Evolutionary conservation across 1,284 basidiomycete genomes (phyloP), one percentile per base, ranked within the genome.

Genomic region (Singerocomus inundabilis): DNA sequence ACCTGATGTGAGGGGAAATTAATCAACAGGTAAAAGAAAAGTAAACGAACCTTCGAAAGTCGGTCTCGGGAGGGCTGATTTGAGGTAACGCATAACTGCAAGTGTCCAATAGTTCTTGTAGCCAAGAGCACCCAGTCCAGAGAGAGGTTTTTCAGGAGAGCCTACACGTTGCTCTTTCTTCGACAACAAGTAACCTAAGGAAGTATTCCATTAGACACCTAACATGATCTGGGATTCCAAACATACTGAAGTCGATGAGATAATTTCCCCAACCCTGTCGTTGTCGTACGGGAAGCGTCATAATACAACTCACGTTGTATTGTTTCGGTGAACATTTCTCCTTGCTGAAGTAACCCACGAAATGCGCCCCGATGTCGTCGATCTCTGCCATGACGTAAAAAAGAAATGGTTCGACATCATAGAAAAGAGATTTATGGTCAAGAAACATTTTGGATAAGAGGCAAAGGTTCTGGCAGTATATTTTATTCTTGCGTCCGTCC

Each of bases 401-500:
- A 29, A 99, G 74, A 72, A 99, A 99, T 0, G 97, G 97, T 70
- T 99, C 97, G 53, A 99, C 97, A 70, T 99, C 97, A 73, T 99
- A 99, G 72, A 99, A 99, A 37, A 99, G 82, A 18, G 96, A 98
- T 72, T 99, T 99, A 76, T 98, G 96, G 67, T 99, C 95, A 57
- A 99, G 82, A 70, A 99, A 99, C 93, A 98, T 98, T 72, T 98
- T 99, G 50, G 96, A 96, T 28, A 99, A 79, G 48, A 99, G 78
- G 71, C 97, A 99, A n/a, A 99, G 80, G 67, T 99, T 98, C 69
- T 99, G 97, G 68, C 97, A 99, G 70, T 98, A 99, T 62, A 98
- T 98, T 89, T 98, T 99, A 78, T 98, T 98, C 75, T 94, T 94
- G 57, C 96, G 80, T 38, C 97, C 97, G 67, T 99, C 97, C 25